Evolutionary conservation across 2,329 filamentous ascomycete genomes (phyloP).

Genomic region (Ceratocystis huliohia): DNA sequence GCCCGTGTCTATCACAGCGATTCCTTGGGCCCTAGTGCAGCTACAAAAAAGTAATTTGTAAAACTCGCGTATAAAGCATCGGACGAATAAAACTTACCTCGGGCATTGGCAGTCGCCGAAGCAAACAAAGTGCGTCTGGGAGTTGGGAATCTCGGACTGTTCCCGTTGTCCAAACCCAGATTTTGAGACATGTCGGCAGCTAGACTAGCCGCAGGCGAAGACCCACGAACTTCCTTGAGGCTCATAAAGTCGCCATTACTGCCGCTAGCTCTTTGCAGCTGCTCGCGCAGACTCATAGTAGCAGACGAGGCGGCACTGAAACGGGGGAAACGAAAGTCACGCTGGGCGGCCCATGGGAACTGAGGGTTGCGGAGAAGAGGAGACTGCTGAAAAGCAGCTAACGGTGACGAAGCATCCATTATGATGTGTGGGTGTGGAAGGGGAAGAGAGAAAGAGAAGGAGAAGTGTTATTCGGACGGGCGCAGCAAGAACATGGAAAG

Average conservation of each 20-base stretch:
- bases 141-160: constrained; percentile 41
- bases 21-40: too few relatives aligned
- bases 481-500: constrained; percentile 1
- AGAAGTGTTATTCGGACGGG: not conserved
- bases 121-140: constrained; percentile 32
- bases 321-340: constrained; percentile 39
- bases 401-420: constrained; percentile 89
- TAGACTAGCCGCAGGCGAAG: constrained; percentile 80
- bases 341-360: constrained; percentile 41
- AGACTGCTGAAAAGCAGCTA: constrained; percentile 80
- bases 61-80: not conserved
- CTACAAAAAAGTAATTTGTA: too few relatives aligned
- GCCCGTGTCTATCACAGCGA: too few relatives aligned
- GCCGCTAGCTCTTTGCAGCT: constrained; percentile 41
- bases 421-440: constrained; percentile 22
- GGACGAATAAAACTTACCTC: not conserved
- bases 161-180: constrained; percentile 74
- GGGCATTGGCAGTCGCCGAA: constrained; percentile 26
- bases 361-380: constrained; percentile 34
- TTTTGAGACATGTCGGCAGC: constrained; percentile 94
- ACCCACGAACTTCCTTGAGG: constrained; percentile 62
- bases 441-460: not conserved
- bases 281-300: constrained; percentile 64
- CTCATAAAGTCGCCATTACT: constrained; percentile 61
- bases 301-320: constrained; percentile 44